phyloP scores from a whole-genome alignment of 2,329 filamentous ascomycete genomes.

The Pseudohalonectria lignicola region DNA sequence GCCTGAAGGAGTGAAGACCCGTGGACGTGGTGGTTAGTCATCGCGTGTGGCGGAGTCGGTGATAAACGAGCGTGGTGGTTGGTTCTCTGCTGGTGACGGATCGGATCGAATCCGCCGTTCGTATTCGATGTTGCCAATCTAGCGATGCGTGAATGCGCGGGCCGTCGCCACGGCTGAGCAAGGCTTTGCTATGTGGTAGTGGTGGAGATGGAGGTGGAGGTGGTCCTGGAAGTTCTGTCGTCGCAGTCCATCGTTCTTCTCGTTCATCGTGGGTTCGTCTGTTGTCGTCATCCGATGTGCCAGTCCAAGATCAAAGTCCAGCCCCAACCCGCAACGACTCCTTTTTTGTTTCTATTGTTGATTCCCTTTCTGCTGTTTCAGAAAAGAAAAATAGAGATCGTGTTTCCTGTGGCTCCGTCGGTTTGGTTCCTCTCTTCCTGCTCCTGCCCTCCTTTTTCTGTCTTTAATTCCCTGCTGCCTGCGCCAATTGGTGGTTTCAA shows the following conservation, averaged over 20 bases:
- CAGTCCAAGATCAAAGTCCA: neutral
- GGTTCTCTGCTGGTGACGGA: too few species aligned
- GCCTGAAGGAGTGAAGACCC: conserved; percentile 39
- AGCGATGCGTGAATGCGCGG: too few species aligned
- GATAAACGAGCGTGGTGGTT: conserved; percentile 10
- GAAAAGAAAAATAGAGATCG: too few species aligned
- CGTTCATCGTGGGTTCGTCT: too few species aligned
- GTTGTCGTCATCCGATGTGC: conserved; percentile 3
- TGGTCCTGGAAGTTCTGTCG: conserved; percentile 6
- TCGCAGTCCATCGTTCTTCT: conserved; percentile 12
- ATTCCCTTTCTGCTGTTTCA: too few species aligned
- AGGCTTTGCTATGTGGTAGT: conserved; percentile 2
- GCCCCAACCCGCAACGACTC: neutral
- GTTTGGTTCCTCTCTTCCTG: too few species aligned
- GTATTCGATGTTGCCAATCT: too few species aligned
- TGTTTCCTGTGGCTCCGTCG: too few species aligned
- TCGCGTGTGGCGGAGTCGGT: conserved; percentile 26
- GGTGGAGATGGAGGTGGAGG: conserved; percentile 5
- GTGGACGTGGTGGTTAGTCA: conserved; percentile 29
- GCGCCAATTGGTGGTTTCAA: too few species aligned
- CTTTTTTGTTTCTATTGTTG: neutral
- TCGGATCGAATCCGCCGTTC: neutral
- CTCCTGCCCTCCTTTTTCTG: too few species aligned
- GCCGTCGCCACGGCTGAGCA: too few species aligned
- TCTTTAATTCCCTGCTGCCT: too few species aligned